Conservation (phyloP, 2,329 filamentous ascomycete species). For the Chrysosporium queenslandicum region DNA sequence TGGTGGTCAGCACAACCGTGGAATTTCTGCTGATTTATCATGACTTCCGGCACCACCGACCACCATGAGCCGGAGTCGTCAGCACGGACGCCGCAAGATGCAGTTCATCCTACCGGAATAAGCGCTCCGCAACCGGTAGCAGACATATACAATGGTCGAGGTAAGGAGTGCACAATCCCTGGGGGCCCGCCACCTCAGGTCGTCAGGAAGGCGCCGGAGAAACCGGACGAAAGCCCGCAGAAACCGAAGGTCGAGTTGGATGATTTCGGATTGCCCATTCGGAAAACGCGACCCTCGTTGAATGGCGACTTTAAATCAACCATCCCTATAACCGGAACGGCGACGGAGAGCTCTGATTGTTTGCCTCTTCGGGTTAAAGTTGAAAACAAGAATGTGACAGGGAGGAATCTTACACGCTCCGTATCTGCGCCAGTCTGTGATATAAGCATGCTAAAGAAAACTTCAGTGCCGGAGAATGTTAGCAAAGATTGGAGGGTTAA, state of each 20-base stretch:
- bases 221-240: not conserved
- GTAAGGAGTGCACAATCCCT: not conserved
- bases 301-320: not conserved
- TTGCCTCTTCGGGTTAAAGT: not conserved
- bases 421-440: conserved; percentile 11
- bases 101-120: not conserved
- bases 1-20: not conserved
- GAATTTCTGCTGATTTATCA: not conserved
- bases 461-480: not conserved
- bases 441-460: not conserved
- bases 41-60: conserved; percentile 2
- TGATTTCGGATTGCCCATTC: conserved; percentile 15
- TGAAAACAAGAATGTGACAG: not conserved
- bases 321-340: not conserved
- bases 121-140: conserved; percentile 7
- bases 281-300: conserved; percentile 5
- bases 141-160: conserved; percentile 2
- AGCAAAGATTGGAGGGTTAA: not conserved
- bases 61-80: not conserved
- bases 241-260: conserved; percentile 10
- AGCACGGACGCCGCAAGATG: not conserved
- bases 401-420: conserved; percentile 5
- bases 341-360: not conserved
- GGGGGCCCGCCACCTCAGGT: not conserved
- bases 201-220: not conserved